Evolutionary conservation across 2,329 filamentous ascomycete genomes (phyloP).

Genomic region (Colletotrichum lentis): DNA sequence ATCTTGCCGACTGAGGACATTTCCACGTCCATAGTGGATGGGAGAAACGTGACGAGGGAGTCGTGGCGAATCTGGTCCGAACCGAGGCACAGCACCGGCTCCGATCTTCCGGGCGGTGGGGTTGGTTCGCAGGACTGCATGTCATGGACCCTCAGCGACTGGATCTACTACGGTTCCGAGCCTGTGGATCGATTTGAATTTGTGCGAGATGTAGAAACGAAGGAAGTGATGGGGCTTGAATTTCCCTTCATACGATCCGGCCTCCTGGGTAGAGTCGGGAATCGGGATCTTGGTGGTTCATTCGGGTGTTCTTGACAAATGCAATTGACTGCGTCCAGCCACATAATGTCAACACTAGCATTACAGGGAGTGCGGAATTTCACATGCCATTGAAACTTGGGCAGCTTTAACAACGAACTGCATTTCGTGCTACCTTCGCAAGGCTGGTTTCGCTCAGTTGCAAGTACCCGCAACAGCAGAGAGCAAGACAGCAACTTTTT

Average conservation of each 20-base stretch:
- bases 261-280: constrained; percentile 30
- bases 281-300: no score
- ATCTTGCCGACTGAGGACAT: constrained; percentile 43
- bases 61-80: constrained; percentile 46
- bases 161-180: constrained; percentile 48
- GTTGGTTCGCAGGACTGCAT: constrained; percentile 43
- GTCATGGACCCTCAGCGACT: constrained; percentile 47
- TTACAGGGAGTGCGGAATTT: background rate
- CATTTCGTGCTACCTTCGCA: no score
- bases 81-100: constrained; percentile 20
- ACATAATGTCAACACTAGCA: background rate
- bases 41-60: constrained; percentile 36
- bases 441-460: no score
- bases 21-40: constrained; percentile 29
- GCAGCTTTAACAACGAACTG: background rate
- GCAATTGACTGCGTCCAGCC: background rate
- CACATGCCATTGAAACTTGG: no score
- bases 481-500: no score
- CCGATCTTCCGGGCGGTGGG: constrained; percentile 44
- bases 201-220: constrained; percentile 40
- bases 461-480: no score
- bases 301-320: background rate
- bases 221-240: constrained; percentile 45
- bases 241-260: constrained; percentile 47
- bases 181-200: constrained; percentile 47